Base-by-base conservation (phyloP, 208 protist genomes). In the Trypanosoma boissoni region DNA sequence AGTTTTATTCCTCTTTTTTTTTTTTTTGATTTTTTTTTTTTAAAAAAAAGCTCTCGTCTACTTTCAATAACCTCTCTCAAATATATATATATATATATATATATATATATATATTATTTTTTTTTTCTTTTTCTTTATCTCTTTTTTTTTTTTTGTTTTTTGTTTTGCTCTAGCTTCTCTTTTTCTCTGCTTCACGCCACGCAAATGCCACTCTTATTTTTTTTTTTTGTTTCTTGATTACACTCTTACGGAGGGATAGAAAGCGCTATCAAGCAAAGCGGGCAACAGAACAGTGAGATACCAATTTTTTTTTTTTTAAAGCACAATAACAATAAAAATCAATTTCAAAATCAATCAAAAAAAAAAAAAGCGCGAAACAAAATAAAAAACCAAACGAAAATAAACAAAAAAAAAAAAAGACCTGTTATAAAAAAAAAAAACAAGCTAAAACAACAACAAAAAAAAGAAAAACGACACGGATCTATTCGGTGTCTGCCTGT, bases 51-150 rank as follows among this genome's bases (percentile, higher is more conserved):
- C 23, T 54, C 34, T 12, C 34, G 8, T 7, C 7, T 12, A 29
- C 21, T 46, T 29, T 58, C 24, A 20, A 46, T 20, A 26, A 31
- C 24, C 29, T 54, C 4, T 37, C 27, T 21, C 26, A 29, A 18
- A 53, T 20, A 55, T 18, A 64, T 56, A 56, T 51, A 63, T 36
- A 41, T 27, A 59, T 32, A 64, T 21, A 44, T 32, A 56, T 51
- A 34, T 26, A 39, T 39, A 39, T 39, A 39, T 39, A 39, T 39
- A 39, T 39, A 39, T 39, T 16, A 16, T 16, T 39, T 16, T 39
- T 16, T 39, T 6, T 39, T 6, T 39, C 6, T 12, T 39, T 6
- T 39, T 39, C 34, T 39, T 12, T 39, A 16, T 39, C 34, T 39
- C 6, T 39, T 39, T 39, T 39, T 39, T 39, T 39, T 39, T 39